These are phyloP conservation scores for Amphirosellinia nigrospora DNA, from an alignment of 495 filamentous ascomycete genomes.

Conservation along the genomic window DNA sequence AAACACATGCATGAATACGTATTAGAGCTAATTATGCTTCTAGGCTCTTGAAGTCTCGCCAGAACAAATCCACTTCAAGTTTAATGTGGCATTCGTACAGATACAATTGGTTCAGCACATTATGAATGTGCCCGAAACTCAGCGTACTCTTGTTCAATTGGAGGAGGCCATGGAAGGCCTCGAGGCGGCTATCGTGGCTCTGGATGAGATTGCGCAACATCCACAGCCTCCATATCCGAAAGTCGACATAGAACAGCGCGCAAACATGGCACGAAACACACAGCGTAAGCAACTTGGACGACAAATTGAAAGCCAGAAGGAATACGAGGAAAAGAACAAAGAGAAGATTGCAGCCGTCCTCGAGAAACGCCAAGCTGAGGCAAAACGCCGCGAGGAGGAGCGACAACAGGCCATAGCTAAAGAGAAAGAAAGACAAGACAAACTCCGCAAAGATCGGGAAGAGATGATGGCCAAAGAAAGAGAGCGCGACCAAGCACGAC, in stretches of 20 bases:
- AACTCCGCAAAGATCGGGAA: slow-evolving; percentile 81
- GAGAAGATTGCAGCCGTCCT: slow-evolving; percentile 78
- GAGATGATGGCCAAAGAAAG: slow-evolving; percentile 78
- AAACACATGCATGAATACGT: slow-evolving; percentile 22
- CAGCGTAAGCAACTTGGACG: slow-evolving; percentile 89
- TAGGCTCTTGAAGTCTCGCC: slow-evolving; percentile 78
- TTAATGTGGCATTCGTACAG: slow-evolving; percentile 97
- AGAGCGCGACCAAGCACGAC: slow-evolving; percentile 64
- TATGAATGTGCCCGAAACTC: slow-evolving; percentile 72
- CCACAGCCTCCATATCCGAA: slow-evolving; percentile 91
- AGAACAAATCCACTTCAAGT: slow-evolving; percentile 87
- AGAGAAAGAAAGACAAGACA: slow-evolving; percentile 72
- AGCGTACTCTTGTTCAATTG: slow-evolving; percentile 79
- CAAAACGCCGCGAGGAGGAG: slow-evolving; percentile 74
- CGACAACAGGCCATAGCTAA: slow-evolving; percentile 66
- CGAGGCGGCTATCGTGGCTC: slow-evolving; percentile 82
- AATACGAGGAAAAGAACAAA: slow-evolving; percentile 93
- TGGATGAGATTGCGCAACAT: slow-evolving; percentile 78
- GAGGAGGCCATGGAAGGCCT: slow-evolving; percentile 80
- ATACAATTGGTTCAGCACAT: slow-evolving; percentile 86
- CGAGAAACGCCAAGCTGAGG: slow-evolving; percentile 76
- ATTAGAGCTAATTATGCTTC: slow-evolving; percentile 33
- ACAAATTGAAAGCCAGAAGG: slow-evolving; percentile 78
- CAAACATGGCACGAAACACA: slow-evolving; percentile 94
- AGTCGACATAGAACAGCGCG: slow-evolving; percentile 87